Conservation (phyloP, 148 eudicot genomes). For the Fagopyrum esculentum region DNA sequence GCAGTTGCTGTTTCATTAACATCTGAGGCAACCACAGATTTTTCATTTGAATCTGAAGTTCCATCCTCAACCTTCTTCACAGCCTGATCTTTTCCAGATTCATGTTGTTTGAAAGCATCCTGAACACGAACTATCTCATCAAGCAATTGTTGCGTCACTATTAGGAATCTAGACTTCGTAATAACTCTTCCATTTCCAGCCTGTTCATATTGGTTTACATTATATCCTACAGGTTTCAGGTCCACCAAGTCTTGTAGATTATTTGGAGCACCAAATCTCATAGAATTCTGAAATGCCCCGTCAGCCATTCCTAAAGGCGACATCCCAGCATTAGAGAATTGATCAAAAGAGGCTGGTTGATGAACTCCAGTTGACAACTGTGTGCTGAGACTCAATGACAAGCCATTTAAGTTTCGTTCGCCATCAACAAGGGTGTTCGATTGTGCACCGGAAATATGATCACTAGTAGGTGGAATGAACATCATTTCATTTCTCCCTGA, state of each 20-base stretch:
- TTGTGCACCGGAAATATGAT: slow-evolving; percentile 22
- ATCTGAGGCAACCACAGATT: slow-evolving; percentile 31
- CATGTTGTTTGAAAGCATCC: slow-evolving; percentile 41
- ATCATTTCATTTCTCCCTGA: slow-evolving; percentile 40
- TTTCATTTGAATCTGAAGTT: slow-evolving; percentile 30
- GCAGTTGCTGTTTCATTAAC: slow-evolving; percentile 30
- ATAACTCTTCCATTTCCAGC: slow-evolving; percentile 31
- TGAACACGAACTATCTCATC: slow-evolving; percentile 73
- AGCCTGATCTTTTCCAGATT: slow-evolving; percentile 35
- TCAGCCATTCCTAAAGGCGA: too few species aligned
- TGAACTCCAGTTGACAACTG: slow-evolving; percentile 45
- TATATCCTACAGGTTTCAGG: slow-evolving; percentile 21
- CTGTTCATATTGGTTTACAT: slow-evolving; percentile 29
- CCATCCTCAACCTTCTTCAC: slow-evolving; percentile 29
- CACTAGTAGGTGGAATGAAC: slow-evolving; percentile 45
- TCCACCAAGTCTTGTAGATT: slow-evolving; percentile 26
- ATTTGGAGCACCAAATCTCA: slow-evolving; percentile 31
- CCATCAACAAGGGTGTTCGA: slow-evolving; percentile 27
- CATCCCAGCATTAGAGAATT: slow-evolving; percentile 39
- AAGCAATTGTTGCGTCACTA: slow-evolving; percentile 64
- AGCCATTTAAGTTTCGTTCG: slow-evolving; percentile 44
- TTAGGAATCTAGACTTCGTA: slow-evolving; percentile 61
- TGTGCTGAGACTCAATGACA: slow-evolving; percentile 71
- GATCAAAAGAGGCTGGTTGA: slow-evolving; percentile 36
- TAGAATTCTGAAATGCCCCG: slow-evolving; percentile 24